Evolutionary conservation across 257 asterid genomes (phyloP).

Genomic region (Cynanchum wilfordii): DNA sequence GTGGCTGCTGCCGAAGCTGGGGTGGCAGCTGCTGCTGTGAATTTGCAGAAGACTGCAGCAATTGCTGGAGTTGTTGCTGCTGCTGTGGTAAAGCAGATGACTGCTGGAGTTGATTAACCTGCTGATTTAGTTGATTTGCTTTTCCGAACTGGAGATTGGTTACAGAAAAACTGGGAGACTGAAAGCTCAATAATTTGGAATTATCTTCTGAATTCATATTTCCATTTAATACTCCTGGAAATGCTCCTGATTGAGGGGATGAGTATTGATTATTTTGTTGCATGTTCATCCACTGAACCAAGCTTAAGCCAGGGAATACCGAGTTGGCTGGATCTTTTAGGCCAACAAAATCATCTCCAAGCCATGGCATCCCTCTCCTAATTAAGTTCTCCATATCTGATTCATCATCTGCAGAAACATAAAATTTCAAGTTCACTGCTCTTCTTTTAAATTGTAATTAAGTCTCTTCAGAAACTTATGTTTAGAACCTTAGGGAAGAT

Average conservation of each 20-base stretch:
- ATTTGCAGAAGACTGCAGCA: conserved; percentile 12
- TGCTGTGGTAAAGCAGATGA: conserved; percentile 33
- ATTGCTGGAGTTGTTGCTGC: conserved; percentile 19
- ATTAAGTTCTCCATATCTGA: conserved; percentile 60
- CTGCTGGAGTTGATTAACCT: conserved; percentile 46
- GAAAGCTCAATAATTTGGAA: conserved; percentile 71
- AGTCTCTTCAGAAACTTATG: not conserved
- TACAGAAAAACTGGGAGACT: conserved; percentile 51
- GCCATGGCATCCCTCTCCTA: conserved; percentile 87
- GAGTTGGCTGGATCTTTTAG: conserved; percentile 72
- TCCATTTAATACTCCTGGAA: conserved; percentile 34
- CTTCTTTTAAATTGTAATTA: not conserved
- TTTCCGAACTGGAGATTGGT: conserved; percentile 56
- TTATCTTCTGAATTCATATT: conserved; percentile 47
- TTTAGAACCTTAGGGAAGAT: not conserved
- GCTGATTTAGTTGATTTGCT: conserved; percentile 45
- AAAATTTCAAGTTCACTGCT: not conserved
- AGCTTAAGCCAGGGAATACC: conserved; percentile 78
- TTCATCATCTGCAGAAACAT: conserved; percentile 57
- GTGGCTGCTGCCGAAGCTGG: conserved; percentile 17
- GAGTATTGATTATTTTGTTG: conserved; percentile 68
- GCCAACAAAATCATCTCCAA: conserved; percentile 58
- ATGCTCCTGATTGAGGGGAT: conserved; percentile 42
- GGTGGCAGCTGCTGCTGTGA: conserved; percentile 17
- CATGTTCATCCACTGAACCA: conserved; percentile 98